Base-by-base conservation (phyloP, 2,329 filamentous ascomycete species). In the Saccharata proteae region DNA sequence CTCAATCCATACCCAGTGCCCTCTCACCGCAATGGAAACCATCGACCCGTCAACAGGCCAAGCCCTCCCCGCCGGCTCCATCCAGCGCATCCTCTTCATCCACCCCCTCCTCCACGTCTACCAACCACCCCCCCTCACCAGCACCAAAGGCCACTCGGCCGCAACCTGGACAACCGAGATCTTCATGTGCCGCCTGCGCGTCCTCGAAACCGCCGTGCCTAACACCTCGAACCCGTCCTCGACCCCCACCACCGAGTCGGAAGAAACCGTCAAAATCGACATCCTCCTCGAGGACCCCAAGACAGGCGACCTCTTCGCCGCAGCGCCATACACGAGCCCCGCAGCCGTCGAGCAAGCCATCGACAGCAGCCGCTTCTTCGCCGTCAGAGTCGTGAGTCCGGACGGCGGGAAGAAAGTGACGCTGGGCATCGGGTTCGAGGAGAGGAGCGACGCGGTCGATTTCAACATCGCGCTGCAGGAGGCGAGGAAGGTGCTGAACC, bases 391-490 rank as follows among this genome's bases (percentile, higher is more conserved):
- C 2, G 74, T 82, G 36, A 82, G 85, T 39, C 8, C 8, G 8
- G 77, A 76, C 20, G 69, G 70, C 23, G 77, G 80, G 2, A 68
- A 77, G 43, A 86, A 84, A 53, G 84, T 85, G 8, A 71, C 80
- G 26, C 59, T 93, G 37, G 84, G 85, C 7, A 73, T 93, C 42
- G 85, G 84, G 7, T 93, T 92, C 49, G 83, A 92, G 61, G 83
- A 93, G 55, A 65, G 85, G 29, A 76, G 73, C 47, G 81, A 88
- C 45, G 82, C 85, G 2, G 88, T 93, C 44, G 84, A 93, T 51
- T 85, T 93, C 47, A 72, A 74, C 39, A 79, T 92, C 30, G 72
- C 78, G 11, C 59, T 93, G 51, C 80, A 86, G 55, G 83, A 90
- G 53, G 78, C 77, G 13, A 65, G 79, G 45, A 78, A 80, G 54